These are phyloP conservation scores for Carpinus fangiana DNA, from an alignment of 306 rosid genomes.

Conservation along the genomic window DNA sequence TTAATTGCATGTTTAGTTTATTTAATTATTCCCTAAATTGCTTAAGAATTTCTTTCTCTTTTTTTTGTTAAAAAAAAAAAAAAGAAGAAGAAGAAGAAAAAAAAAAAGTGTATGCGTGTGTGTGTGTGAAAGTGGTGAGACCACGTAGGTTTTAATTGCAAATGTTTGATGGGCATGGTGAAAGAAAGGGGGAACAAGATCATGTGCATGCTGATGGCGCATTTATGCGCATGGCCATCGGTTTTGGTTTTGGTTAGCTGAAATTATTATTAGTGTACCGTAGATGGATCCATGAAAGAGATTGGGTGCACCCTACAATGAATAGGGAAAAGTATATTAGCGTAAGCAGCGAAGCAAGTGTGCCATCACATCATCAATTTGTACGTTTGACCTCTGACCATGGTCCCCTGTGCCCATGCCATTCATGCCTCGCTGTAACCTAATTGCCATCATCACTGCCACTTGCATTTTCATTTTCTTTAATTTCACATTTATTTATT, in stretches of 20 bases:
- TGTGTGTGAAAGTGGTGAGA: no score
- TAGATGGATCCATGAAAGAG: conserved; percentile 21
- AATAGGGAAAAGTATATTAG: neutral
- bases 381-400: neutral
- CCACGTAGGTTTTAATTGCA: no score
- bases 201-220: conserved; percentile 68
- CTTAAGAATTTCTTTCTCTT: neutral
- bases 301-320: conserved; percentile 30
- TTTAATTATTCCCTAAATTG: conserved; percentile 2
- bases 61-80: neutral
- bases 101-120: no score
- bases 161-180: conserved; percentile 27
- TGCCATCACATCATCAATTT: neutral
- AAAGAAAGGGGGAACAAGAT: conserved; percentile 61
- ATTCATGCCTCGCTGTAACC: conserved; percentile 17
- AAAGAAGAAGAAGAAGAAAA: no score
- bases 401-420: conserved; percentile 19
- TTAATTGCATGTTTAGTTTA: neutral
- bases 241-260: conserved; percentile 12
- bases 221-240: conserved; percentile 54
- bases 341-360: neutral
- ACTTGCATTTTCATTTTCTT: neutral
- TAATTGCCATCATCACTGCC: conserved; percentile 4
- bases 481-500: neutral
- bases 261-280: conserved; percentile 22